Conservation (phyloP, 192 early-diverging fungal genomes). For the Coemansia sp. region DNA sequence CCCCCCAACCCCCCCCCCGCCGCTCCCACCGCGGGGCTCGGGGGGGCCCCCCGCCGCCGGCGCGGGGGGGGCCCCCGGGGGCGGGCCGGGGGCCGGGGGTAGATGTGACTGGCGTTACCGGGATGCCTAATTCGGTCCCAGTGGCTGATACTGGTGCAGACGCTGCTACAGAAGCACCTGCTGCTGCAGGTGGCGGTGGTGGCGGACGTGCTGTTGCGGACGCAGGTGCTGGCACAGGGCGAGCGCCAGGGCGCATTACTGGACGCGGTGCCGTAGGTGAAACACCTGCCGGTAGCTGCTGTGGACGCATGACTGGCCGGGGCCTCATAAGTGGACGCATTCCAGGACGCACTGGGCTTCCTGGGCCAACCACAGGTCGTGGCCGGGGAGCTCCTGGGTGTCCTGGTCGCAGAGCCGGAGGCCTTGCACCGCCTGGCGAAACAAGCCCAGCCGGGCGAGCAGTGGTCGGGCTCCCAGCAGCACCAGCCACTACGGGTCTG, state of each 20-base stretch:
- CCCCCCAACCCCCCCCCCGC: too few species aligned
- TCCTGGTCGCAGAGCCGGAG: not conserved
- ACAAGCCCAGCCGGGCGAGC: not conserved
- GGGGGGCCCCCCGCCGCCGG: too few species aligned
- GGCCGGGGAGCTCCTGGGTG: not conserved
- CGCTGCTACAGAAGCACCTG: not conserved
- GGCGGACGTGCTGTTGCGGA: not conserved
- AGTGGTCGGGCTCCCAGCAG: not conserved
- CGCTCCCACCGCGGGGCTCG: too few species aligned
- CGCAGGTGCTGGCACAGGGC: not conserved
- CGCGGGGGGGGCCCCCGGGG: too few species aligned
- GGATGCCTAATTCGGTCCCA: not conserved
- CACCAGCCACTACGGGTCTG: too few species aligned
- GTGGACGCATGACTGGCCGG: conserved; percentile 20
- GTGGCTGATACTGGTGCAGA: not conserved
- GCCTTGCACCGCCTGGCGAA: not conserved
- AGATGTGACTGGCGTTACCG: not conserved
- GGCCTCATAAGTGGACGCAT: conserved; percentile 17
- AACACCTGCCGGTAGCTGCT: not conserved
- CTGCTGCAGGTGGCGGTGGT: not conserved
- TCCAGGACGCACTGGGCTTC: conserved; percentile 14
- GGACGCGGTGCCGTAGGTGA: conserved; percentile 1
- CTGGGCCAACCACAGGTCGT: not conserved
- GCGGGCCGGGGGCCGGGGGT: not conserved
- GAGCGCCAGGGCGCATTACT: conserved; percentile 3